These are phyloP conservation scores for Vaccinium corymbosum DNA, from an alignment of 148 eudicot genomes.

Conservation along the genomic window DNA sequence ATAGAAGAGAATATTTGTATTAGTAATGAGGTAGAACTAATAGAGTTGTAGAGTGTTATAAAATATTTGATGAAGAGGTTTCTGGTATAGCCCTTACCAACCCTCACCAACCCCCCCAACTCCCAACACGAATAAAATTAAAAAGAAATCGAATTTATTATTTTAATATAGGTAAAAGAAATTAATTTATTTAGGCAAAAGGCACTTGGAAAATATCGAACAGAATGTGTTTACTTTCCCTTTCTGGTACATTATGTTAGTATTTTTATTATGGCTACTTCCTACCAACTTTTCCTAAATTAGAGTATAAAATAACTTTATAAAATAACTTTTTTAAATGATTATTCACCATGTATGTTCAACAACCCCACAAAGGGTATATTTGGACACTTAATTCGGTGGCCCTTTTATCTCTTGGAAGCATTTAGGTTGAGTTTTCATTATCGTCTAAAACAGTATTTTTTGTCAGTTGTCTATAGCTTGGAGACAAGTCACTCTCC, in stretches of 20 bases:
- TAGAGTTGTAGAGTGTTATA: background rate
- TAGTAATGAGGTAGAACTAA: background rate
- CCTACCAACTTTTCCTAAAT: background rate
- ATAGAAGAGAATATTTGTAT: too few species aligned
- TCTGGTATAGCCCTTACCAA: background rate
- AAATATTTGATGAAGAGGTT: background rate
- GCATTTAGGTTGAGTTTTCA: too few species aligned
- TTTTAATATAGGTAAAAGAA: background rate
- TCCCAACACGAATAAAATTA: background rate
- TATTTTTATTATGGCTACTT: background rate
- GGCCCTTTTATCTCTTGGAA: too few species aligned
- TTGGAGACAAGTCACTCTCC: too few species aligned
- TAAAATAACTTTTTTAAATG: too few species aligned
- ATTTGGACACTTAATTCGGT: too few species aligned
- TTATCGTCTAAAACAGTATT: too few species aligned
- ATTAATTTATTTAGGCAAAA: background rate
- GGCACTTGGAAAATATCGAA: background rate
- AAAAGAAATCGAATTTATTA: background rate
- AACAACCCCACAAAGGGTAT: too few species aligned
- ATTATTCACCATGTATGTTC: too few species aligned
- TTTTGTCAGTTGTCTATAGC: too few species aligned
- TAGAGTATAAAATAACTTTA: too few species aligned
- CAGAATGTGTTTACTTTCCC: background rate
- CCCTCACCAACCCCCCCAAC: background rate
- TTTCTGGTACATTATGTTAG: background rate